Evolutionary conservation across 1,284 basidiomycete genomes (phyloP).

Genomic region (Schizopora paradoxa): DNA sequence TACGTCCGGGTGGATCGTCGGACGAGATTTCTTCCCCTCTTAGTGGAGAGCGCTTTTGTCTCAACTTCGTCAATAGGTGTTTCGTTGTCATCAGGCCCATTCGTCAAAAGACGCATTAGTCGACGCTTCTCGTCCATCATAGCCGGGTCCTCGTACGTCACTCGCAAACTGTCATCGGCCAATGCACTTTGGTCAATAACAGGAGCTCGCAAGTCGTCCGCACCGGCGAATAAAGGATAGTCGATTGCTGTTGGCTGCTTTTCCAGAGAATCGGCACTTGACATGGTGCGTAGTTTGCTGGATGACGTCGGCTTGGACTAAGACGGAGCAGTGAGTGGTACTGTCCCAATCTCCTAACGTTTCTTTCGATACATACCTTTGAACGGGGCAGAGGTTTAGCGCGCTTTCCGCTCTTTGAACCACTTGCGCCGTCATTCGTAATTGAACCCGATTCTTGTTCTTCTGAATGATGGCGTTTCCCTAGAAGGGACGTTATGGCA

Average conservation of each 20-base stretch:
- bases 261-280: no score
- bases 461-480: slow-evolving; percentile 51
- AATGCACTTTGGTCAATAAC: slow-evolving; percentile 23
- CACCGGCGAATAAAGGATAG: slow-evolving; percentile 1
- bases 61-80: slow-evolving; percentile 10
- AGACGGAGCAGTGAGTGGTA: neutral
- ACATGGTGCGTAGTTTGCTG: no score
- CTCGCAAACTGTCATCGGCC: slow-evolving; percentile 43
- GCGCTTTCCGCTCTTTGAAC: slow-evolving; percentile 34
- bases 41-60: neutral
- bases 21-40: slow-evolving; percentile 15
- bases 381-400: slow-evolving; percentile 35
- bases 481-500: slow-evolving; percentile 58
- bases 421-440: slow-evolving; percentile 21
- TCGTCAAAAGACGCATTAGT: slow-evolving; percentile 37
- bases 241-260: slow-evolving; percentile 1
- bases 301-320: no score
- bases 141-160: slow-evolving; percentile 64
- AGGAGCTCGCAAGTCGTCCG: slow-evolving; percentile 5
- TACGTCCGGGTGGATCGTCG: no score
- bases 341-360: neutral
- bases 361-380: slow-evolving; percentile 33
- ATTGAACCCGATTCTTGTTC: no score
- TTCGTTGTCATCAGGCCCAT: neutral
- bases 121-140: slow-evolving; percentile 52